Evolutionary conservation across 768 basidiomycete genomes (phyloP), one percentile per base, ranked within the genome.

Genomic region (Kwoniella heveanensis): DNA sequence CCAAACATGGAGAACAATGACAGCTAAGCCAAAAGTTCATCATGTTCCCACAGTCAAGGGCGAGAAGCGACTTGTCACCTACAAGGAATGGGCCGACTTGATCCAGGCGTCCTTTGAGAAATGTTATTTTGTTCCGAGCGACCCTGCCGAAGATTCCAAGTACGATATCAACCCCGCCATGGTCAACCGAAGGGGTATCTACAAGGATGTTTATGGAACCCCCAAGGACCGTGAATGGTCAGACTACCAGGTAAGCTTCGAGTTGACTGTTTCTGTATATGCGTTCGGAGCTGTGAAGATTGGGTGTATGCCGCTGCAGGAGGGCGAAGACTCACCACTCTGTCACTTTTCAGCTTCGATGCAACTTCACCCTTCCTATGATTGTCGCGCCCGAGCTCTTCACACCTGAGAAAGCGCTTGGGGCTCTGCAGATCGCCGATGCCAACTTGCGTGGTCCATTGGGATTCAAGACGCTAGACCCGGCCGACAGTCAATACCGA

Each of bases 141-240:
- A 94, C 76, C 84, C 88, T 1, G 74, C 82, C 12, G 85, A 90
- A 25, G 95, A 99, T 74, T 66, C 71, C 2, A 82, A 86, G 17
- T 92, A 92, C 82, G 83, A 84, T 58, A 79, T 96, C 70, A 83
- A 91, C 72, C 70, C 90, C 2, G 83, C 70, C 24, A 80, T 97
- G 36, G 83, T 96, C 64, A 90, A 92, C 77, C 88, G 92, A 15
- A 85, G 96, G 61, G 96, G 95, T 4, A 95, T 97, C 76, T 99
- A 98, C 84, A 99, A 99, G 83, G 96, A 99, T 77, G 92, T 98
- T 7, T 89, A 89, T 69, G 92, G 94, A 44, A 93, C 96, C 12
- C 91, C 91, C 0, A 75, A 83, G 52, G 90, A 88, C 10, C 85
- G 91, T 59, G 91, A 95, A 80, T 97, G 92, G 92, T 91, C 92